Percentiles rank a stretch among this genome's conserved stretches.
phyloP scores from a whole-genome alignment of 441 rosid genomes.

The Melastoma candidum region DNA sequence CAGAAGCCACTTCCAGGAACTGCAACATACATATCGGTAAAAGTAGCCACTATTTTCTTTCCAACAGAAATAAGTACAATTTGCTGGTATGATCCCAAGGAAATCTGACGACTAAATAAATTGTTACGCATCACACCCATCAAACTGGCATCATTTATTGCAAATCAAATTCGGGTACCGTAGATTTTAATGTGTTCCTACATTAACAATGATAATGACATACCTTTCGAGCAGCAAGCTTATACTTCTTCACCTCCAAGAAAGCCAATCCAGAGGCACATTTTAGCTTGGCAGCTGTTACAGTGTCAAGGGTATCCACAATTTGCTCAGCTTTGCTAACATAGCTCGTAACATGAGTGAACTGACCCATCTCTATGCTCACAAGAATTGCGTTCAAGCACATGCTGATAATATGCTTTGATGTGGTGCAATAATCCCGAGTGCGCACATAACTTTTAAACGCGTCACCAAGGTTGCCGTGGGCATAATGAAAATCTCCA shows the following conservation, averaged over 20 bases:
- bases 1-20: conserved; percentile 93
- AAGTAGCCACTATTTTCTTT: neutral
- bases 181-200: neutral
- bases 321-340: conserved; percentile 93
- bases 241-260: conserved; percentile 77
- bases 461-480: conserved; percentile 76
- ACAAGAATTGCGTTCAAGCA: conserved; percentile 91
- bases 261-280: conserved; percentile 96
- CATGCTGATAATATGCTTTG: conserved; percentile 88
- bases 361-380: conserved; percentile 97
- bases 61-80: neutral
- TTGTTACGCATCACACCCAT: too few species aligned
- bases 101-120: too few species aligned
- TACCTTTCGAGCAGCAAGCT: conserved; percentile 98
- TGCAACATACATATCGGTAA: conserved; percentile 22
- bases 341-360: conserved; percentile 83
- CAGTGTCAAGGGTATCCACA: conserved; percentile 60
- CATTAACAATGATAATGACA: conserved; percentile 11
- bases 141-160: too few species aligned
- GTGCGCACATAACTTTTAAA: conserved; percentile 84
- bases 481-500: conserved; percentile 90
- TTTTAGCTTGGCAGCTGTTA: conserved; percentile 52
- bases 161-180: conserved; percentile 2
- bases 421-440: conserved; percentile 94
- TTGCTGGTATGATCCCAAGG: too few species aligned